phyloP scores from a whole-genome alignment of 495 filamentous ascomycete species.

The Cladorrhinum samala region DNA sequence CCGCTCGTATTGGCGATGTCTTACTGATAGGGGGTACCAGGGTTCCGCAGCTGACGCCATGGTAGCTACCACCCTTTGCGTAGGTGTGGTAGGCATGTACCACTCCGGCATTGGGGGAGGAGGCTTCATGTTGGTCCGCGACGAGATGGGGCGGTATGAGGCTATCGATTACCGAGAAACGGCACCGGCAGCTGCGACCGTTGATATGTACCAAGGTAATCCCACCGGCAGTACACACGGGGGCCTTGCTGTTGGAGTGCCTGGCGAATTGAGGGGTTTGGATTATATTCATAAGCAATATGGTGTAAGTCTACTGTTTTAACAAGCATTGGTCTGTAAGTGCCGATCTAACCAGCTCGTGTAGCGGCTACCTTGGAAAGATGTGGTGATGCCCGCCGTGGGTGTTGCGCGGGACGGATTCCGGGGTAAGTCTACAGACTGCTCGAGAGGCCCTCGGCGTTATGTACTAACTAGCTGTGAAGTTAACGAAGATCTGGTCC shows the following conservation, averaged over 20 bases:
- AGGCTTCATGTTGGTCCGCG: conserved; percentile 76
- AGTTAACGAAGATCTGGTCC: conserved; percentile 60
- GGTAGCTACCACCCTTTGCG: conserved; percentile 65
- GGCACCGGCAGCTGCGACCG: conserved; percentile 67
- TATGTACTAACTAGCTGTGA: conserved; percentile 7
- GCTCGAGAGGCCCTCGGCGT: too few species aligned
- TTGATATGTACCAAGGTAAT: conserved; percentile 67
- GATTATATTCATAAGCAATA: conserved; percentile 69
- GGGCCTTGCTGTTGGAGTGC: conserved; percentile 55
- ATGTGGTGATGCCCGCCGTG: conserved; percentile 65
- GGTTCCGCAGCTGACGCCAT: conserved; percentile 74
- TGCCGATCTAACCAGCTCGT: too few species aligned
- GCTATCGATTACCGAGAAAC: conserved; percentile 83
- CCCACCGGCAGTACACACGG: conserved; percentile 33
- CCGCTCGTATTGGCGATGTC: not conserved
- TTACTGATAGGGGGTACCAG: conserved; percentile 9
- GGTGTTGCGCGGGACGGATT: conserved; percentile 73
- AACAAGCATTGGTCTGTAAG: too few species aligned
- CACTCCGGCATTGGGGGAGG: conserved; percentile 84
- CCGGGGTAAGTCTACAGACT: conserved; percentile 17
- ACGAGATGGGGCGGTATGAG: conserved; percentile 58
- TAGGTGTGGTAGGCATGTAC: conserved; percentile 80
- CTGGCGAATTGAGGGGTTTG: conserved; percentile 75
- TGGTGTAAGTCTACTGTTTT: conserved; percentile 30
- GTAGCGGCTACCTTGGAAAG: conserved; percentile 27